Evolutionary conservation across 345 rosid species (phyloP), one percentile per base, ranked within the genome.

Genomic region (Aethionema arabicum): DNA sequence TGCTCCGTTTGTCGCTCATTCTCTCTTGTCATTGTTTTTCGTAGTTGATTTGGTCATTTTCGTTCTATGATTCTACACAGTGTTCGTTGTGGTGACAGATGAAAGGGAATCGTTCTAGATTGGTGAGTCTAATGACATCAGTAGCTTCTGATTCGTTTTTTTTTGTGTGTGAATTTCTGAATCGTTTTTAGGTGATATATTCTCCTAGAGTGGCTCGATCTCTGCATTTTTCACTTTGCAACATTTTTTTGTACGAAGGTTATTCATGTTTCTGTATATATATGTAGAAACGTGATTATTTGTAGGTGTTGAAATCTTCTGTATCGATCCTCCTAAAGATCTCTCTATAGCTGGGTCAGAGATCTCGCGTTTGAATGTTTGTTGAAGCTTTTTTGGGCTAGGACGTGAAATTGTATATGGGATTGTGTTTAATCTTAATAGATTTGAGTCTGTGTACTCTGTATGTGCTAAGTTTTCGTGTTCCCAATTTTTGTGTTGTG

Each of bases 1-100:
- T 66, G 63, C 73, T 61, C 79, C 78, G 68, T 74, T 75, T 29
- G 12, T 57, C 50, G 56, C 57, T 56, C 41, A 68, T 60, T 52
- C 62, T 65, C 58, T 62, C 53, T 8, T 49, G 33, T 46, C 66
- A 30, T 41, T 49, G 41, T 1, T 57, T 47, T 33, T 9, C 4
- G 32, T 51, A 56, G 11, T 6, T 51, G 45, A 16, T 36, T 70
- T 48, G 61, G 5, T 52, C 8, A 56, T 15, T 52, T 14, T 47
- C 30, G 0, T 51, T 32, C 38, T 56, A 39, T 37, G 41, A 5
- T 30, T 57, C n/a, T 6, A 40, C 32, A 42, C 31, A n/a, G 30
- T 42, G 6, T 67, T 49, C 14, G 40, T 66, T 8, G 27, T 15
- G 59, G 14, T 32, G 39, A n/a, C 56, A 43, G 29, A 31, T 5